A percentile compares a stretch with the other conserved stretches of the same genome.
These are phyloP conservation scores for Hymenoscyphus fraxineus DNA, from an alignment of 2,329 filamentous ascomycete genomes.

Conservation along the genomic window DNA sequence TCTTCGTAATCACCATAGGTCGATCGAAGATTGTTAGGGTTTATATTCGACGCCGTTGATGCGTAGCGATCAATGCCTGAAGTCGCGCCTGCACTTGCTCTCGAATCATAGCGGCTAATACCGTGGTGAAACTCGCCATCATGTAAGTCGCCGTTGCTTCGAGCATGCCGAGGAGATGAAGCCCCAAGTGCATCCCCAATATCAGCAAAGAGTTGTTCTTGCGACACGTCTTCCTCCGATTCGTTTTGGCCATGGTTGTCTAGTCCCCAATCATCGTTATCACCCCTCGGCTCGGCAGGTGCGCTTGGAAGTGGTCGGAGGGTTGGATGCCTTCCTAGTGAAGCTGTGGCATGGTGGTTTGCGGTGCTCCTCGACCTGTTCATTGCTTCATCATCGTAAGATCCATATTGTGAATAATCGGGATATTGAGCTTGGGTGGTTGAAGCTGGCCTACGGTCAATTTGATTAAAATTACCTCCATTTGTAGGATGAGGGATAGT, in stretches of 20 bases:
- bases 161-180: conserved; percentile 18
- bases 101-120: conserved; percentile 49
- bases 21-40: conserved; percentile 32
- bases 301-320: conserved; percentile 34
- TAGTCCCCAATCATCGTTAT: conserved; percentile 30
- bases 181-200: conserved; percentile 35
- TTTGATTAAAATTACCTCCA: conserved; percentile 25
- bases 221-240: conserved; percentile 25
- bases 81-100: conserved; percentile 43
- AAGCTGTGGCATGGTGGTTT: conserved; percentile 15
- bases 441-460: conserved; percentile 26
- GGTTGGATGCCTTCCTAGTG: conserved; percentile 35
- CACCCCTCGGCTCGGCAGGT: conserved; percentile 27
- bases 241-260: conserved; percentile 22
- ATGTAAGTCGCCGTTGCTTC: conserved; percentile 43
- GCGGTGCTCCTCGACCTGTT: conserved; percentile 26
- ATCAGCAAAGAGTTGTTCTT: conserved; percentile 36
- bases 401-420: conserved; percentile 26
- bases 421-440: conserved; percentile 24
- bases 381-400: conserved; percentile 14
- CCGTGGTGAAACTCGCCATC: conserved; percentile 45
- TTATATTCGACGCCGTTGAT: conserved; percentile 47
- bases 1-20: conserved; percentile 48
- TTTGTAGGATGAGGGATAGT: conserved; percentile 29
- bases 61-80: conserved; percentile 46